Evolutionary conservation across 2,329 filamentous ascomycete species (phyloP).

Genomic region (Penicillium paneum): DNA sequence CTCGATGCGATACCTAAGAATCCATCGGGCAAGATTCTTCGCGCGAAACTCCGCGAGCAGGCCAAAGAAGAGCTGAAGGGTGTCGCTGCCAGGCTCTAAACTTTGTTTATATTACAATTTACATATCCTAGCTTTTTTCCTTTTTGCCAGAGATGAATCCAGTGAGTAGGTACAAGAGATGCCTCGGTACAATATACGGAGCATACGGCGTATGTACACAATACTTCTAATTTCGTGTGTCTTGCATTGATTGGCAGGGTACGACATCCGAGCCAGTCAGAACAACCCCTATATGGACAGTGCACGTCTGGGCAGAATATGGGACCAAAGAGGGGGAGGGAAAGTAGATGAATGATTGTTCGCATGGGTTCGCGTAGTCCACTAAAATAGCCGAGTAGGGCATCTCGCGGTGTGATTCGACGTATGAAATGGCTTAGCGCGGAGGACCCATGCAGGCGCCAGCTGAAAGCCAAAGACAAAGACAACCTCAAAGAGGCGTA

Average conservation of each 20-base stretch:
- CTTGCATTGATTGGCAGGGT: neutral
- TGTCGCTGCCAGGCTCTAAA: constrained; percentile 30
- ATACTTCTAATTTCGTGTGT: neutral
- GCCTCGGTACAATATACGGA: no score
- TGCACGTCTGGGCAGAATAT: neutral
- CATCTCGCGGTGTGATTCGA: constrained; percentile 12
- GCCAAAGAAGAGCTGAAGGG: constrained; percentile 40
- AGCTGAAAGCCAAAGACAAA: constrained; percentile 11
- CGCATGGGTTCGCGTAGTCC: neutral
- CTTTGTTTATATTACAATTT: neutral
- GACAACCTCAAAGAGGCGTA: neutral
- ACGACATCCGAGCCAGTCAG: neutral
- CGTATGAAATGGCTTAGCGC: constrained; percentile 9
- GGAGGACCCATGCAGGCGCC: constrained; percentile 9
- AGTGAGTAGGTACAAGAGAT: neutral
- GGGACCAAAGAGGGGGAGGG: neutral
- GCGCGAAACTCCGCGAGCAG: constrained; percentile 40
- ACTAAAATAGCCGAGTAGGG: constrained; percentile 16
- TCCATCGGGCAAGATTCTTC: constrained; percentile 46
- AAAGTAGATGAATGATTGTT: neutral
- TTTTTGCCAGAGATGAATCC: neutral
- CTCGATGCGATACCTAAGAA: constrained; percentile 70
- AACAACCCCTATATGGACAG: neutral
- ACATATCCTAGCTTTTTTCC: neutral
- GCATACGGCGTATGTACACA: neutral